Conservation (phyloP, 179 eudicot genomes). For the Corrigiola litoralis region DNA sequence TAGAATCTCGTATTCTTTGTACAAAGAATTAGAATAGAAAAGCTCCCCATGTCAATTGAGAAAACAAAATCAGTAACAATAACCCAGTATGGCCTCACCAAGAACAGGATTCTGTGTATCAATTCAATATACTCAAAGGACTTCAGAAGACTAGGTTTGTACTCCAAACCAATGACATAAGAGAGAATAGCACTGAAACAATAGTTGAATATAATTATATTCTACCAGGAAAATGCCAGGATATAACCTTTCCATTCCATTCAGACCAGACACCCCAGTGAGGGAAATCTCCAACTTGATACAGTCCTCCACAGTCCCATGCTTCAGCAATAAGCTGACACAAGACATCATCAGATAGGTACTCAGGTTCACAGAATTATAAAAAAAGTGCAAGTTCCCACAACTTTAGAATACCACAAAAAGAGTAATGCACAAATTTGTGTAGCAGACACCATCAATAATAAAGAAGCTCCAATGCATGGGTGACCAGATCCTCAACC, state of each 20-base stretch:
- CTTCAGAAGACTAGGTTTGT: no score
- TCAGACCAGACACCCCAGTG: conserved; percentile 99
- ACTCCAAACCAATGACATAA: not conserved
- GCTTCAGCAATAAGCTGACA: conserved; percentile 94
- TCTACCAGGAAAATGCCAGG: not conserved
- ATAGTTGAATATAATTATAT: no score
- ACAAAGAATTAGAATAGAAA: no score
- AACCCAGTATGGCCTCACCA: no score
- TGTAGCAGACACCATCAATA: no score
- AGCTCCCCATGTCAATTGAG: no score
- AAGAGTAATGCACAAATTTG: not conserved
- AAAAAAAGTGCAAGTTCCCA: not conserved
- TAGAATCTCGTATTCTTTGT: not conserved
- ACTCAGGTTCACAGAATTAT: conserved; percentile 1
- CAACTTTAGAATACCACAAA: not conserved
- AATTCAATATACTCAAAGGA: no score
- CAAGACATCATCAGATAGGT: not conserved
- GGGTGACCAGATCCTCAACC: no score
- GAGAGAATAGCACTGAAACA: not conserved
- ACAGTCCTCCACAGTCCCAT: conserved; percentile 99
- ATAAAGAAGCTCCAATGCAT: no score
- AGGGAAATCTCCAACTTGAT: conserved; percentile 95
- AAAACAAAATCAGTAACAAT: no score
- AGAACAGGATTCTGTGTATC: no score
- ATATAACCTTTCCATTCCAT: conserved; percentile 95